Percentiles rank a stretch among this genome's conserved stretches.
phyloP scores from a whole-genome alignment of 2,329 filamentous ascomycete species.

The Fusarium mundagurra region DNA sequence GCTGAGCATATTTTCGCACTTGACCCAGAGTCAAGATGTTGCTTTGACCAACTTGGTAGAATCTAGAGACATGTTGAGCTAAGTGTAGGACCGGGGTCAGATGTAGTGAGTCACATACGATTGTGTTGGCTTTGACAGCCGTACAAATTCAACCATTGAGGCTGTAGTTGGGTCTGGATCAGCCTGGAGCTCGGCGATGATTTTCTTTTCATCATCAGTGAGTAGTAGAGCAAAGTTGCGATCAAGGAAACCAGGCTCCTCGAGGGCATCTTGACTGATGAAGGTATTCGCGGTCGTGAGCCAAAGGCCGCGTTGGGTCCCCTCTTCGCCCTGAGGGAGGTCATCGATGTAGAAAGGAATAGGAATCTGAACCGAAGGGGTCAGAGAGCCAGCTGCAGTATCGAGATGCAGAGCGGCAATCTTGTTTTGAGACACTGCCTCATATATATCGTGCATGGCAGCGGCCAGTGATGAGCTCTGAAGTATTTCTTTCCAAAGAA shows the following conservation, averaged over 20 bases:
- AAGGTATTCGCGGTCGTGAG: slow-evolving; percentile 87
- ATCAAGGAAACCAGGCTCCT: slow-evolving; percentile 76
- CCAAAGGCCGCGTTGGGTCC: slow-evolving; percentile 80
- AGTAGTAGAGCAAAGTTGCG: slow-evolving; percentile 89
- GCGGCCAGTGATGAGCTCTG: slow-evolving; percentile 80
- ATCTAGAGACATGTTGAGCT: slow-evolving; percentile 48
- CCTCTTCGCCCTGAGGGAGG: slow-evolving; percentile 74
- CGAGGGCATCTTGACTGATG: slow-evolving; percentile 72
- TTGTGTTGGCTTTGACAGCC: slow-evolving; percentile 74
- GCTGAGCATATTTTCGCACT: slow-evolving; percentile 87
- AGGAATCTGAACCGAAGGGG: slow-evolving; percentile 72
- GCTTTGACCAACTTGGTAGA: slow-evolving; percentile 75
- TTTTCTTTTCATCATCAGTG: slow-evolving; percentile 81
- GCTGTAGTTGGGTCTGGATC: slow-evolving; percentile 80
- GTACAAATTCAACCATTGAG: slow-evolving; percentile 83
- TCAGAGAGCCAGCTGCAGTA: slow-evolving; percentile 65
- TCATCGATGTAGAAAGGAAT: slow-evolving; percentile 76
- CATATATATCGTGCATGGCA: slow-evolving; percentile 84
- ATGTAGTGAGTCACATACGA: slow-evolving; percentile 56
- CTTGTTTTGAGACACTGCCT: slow-evolving; percentile 82
- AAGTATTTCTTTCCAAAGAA: slow-evolving; percentile 76
- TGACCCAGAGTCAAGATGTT: slow-evolving; percentile 80
- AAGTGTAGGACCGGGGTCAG: background rate
- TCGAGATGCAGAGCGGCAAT: slow-evolving; percentile 87
- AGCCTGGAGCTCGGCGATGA: slow-evolving; percentile 77